A percentile compares a stretch with the other conserved stretches of the same genome.
phyloP scores from a whole-genome alignment of 192 early-diverging fungal species.

The Linnemannia hyalina region DNA sequence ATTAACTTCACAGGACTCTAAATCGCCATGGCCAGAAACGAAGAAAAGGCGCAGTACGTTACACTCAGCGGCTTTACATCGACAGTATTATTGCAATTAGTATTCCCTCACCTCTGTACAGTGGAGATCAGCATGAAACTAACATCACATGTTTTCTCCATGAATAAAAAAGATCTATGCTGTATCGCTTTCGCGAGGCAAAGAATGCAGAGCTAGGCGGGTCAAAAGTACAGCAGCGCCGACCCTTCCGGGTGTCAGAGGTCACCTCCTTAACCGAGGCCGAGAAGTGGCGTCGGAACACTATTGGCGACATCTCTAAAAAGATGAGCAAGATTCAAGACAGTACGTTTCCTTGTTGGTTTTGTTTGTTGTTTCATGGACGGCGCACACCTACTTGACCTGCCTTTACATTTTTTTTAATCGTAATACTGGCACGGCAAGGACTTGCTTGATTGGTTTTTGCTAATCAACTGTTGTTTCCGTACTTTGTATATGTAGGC shows the following conservation, averaged over 20 bases:
- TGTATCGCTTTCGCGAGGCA: conserved; percentile 97
- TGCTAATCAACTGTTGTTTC: conserved; percentile 7
- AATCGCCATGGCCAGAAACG: conserved; percentile 86
- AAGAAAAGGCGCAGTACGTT: conserved; percentile 93
- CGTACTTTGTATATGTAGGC: background rate
- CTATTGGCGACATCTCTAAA: conserved; percentile 89
- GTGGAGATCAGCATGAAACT: background rate
- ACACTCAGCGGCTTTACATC: background rate
- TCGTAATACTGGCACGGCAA: background rate
- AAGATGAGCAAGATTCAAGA: conserved; percentile 95
- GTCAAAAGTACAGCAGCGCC: conserved; percentile 70
- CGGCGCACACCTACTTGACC: background rate
- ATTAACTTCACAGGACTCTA: background rate
- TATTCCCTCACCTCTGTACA: background rate
- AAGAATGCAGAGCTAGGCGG: conserved; percentile 87
- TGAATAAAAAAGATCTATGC: conserved; percentile 77
- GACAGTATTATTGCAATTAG: background rate
- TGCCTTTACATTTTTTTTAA: background rate
- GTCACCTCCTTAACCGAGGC: conserved; percentile 81
- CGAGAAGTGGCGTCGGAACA: conserved; percentile 92
- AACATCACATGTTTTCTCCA: background rate
- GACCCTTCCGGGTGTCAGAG: conserved; percentile 82
- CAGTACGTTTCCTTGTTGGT: conserved; percentile 60
- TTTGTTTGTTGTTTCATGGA: background rate
- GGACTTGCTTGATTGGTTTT: background rate